A percentile compares a stretch with the other conserved stretches of the same genome.
phyloP scores from a whole-genome alignment of 176 grass and related monocot genomes.

The Raddia distichophylla region DNA sequence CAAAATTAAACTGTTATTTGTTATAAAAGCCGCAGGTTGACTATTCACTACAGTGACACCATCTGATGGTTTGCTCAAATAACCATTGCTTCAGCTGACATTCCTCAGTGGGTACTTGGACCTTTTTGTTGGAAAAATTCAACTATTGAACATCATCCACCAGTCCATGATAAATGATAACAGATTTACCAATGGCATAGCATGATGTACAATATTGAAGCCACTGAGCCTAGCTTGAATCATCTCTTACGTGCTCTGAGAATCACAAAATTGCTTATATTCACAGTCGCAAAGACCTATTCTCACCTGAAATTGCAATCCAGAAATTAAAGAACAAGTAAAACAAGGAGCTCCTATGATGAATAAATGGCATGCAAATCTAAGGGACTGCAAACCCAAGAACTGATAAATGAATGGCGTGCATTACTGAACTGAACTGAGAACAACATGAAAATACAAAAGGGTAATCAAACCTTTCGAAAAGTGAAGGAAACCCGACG shows the following conservation, averaged over 20 bases:
- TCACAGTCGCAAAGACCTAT: conserved; percentile 64
- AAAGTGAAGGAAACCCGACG: conserved; percentile 93
- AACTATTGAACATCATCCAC: conserved; percentile 7
- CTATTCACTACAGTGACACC: neutral
- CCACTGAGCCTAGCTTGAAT: conserved; percentile 10
- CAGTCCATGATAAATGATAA: neutral
- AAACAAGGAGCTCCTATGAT: neutral
- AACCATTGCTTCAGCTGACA: conserved; percentile 6
- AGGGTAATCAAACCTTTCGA: conserved; percentile 66
- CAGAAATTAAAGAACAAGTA: conserved; percentile 6
- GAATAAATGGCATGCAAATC: neutral
- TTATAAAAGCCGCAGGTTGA: neutral
- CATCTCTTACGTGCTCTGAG: conserved; percentile 50
- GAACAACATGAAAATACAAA: neutral
- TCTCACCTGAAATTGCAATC: conserved; percentile 63
- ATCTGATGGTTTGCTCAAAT: conserved; percentile 22
- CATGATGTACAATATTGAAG: conserved; percentile 1
- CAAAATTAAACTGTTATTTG: conserved; percentile 18
- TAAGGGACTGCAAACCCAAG: conserved; percentile 17
- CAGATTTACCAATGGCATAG: neutral
- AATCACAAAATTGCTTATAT: conserved; percentile 87
- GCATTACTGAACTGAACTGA: conserved; percentile 6
- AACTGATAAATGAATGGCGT: conserved; percentile 18
- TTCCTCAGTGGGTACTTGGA: neutral
- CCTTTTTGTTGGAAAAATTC: neutral